Base-by-base conservation (phyloP, 176 grass and related monocot species). In the Triticum turgidum region DNA sequence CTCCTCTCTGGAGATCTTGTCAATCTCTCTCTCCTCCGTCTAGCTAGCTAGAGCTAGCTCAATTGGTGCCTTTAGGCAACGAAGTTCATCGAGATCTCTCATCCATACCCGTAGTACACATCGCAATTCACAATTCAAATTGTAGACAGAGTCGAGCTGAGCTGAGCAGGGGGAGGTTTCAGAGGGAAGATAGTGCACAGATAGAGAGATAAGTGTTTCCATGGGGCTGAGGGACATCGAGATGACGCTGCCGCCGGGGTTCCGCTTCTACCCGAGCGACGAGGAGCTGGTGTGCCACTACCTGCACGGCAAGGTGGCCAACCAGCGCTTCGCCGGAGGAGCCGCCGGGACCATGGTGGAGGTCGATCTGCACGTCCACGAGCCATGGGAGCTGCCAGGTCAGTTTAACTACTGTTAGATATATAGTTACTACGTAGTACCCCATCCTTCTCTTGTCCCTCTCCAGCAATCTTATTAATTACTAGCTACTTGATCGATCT, bases 331-430 rank as follows among this genome's bases (percentile, higher is more conserved):
- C 71, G 29, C 74, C 24, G 86, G 81, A 11, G 85, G 79, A 21
- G 84, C 21, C 25, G 88, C 49, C 18, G 90, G 81, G 0, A 87
- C 77, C 59, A 89, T 94, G 92, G 89, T 92, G 1, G 92, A 94
- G 87, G 92, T 94, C 35, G 92, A 95, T 83, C 88, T 95, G 73
- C 93, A 95, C 90, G 88, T 52, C 61, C 90, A 81, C 56, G 93
- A 95, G 88, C 93, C 93, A 11, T 95, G 93, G 93, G 93, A 95
- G 85, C 83, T 95, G 67, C 93, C 93, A 88, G 93, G 93, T 95
- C 24, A 7, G 38, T 75, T 45, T 21, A 21, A 21, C 54, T 21
- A 6, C 49, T 58, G 7, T 58, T 58, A 58, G 18, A 42, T 2
- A 0, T 42, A 65, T 65, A 52, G 18, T 87, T 76, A 69, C 24